Evolutionary conservation across 179 eudicot genomes (phyloP), one percentile per base, ranked within the genome.

Genomic region (Silene coronaria): DNA sequence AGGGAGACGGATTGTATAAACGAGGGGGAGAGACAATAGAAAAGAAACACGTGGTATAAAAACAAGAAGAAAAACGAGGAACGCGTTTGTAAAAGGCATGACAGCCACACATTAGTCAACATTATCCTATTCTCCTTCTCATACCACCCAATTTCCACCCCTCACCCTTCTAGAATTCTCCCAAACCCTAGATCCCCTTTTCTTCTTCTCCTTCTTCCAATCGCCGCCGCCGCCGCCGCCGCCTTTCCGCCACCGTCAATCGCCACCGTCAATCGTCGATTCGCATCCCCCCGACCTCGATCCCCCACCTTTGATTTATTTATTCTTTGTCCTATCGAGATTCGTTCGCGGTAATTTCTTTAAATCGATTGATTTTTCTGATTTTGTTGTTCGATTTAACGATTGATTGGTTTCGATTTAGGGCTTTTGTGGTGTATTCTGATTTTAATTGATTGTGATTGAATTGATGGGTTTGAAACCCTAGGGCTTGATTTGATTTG

Each of bases 131-230:
- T 67, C 70, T 17, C 46, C 23, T 32, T 67, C 70, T n/a, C 42
- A 45, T 34, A 34, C 70, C 70, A 67, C 70, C 70, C 48, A 19
- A 5, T 45, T 16, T 45, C 45, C 63, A 58, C 70, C 59, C 66
- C 8, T n/a, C n/a, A n/a, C n/a, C 23, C 70, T 14, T 66, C 12
- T 60, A 45, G 27, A 77, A 67, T 22, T 46, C 45, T 48, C 67
- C 67, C 75, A 71, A 80, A 80, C 83, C 83, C 83, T 80, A 80
- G 80, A 80, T 80, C 83, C 83, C 83, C 83, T 57, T 58, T 59
- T 57, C 7, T 2, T 24, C 11, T 57, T 67, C 58, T 76, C 63
- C 67, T 67, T 61, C 34, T 74, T 61, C 6, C 62, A 26, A 24
- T 72, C 83, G 77, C 81, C 80, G 63, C 80, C 73, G 53, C 73